Conservation (phyloP, 805 yeast species). For the Wickerhamiella kurtzmanii region DNA sequence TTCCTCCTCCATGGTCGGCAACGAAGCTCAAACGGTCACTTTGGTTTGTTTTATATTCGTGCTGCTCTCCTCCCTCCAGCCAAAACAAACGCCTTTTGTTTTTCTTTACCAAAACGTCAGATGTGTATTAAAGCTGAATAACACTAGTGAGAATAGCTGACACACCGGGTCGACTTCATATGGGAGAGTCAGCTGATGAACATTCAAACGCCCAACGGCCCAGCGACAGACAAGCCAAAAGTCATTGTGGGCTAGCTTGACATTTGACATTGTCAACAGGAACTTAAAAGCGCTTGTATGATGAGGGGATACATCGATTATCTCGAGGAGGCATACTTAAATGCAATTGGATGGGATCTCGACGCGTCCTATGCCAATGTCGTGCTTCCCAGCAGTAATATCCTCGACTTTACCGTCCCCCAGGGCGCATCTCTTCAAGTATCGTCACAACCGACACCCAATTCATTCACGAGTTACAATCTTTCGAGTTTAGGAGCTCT, state of each 20-base stretch:
- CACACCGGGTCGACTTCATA: too few species aligned
- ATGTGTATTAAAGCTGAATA: too few species aligned
- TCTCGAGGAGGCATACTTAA: constrained; percentile 57
- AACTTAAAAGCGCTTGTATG: neutral
- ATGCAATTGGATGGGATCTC: constrained; percentile 62
- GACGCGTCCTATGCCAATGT: constrained; percentile 67
- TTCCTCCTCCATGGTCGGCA: neutral
- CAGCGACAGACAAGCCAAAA: too few species aligned
- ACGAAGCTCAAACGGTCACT: neutral
- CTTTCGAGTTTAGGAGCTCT: constrained; percentile 50
- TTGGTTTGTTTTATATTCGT: neutral
- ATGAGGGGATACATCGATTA: constrained; percentile 86
- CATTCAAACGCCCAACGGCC: too few species aligned
- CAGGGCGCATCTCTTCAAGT: constrained; percentile 50
- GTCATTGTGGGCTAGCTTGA: too few species aligned
- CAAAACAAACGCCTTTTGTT: too few species aligned
- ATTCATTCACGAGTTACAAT: constrained; percentile 60
- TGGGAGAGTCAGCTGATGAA: too few species aligned
- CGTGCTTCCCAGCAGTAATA: constrained; percentile 24
- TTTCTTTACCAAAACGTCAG: too few species aligned
- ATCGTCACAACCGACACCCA: constrained; percentile 54
- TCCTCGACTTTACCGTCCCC: constrained; percentile 66
- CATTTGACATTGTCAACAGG: neutral
- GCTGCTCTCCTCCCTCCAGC: too few species aligned
- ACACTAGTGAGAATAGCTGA: too few species aligned